Conservation (phyloP, 2,329 filamentous ascomycete species). For the Helotiales sp. region DNA sequence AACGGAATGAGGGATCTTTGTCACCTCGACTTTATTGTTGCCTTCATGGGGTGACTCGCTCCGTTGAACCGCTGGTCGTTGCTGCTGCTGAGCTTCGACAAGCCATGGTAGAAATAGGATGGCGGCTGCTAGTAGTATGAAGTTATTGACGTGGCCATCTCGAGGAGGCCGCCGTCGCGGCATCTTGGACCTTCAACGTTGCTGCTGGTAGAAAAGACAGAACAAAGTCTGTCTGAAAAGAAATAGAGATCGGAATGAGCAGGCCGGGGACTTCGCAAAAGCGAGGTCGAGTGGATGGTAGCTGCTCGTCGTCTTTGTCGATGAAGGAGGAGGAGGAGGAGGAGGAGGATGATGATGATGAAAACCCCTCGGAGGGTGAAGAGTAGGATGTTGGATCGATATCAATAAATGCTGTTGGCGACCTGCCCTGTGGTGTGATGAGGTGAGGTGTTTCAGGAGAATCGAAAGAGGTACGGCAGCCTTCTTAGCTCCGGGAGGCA, state of each 20-base stretch:
- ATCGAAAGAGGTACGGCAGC: neutral
- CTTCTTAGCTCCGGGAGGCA: conserved; percentile 7
- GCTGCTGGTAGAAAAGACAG: conserved; percentile 34
- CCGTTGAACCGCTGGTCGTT: conserved; percentile 44
- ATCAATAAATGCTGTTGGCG: conserved; percentile 1
- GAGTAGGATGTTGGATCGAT: conserved; percentile 1
- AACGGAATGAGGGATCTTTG: conserved; percentile 24
- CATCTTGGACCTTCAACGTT: conserved; percentile 56
- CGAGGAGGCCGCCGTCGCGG: conserved; percentile 65
- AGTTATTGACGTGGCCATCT: conserved; percentile 57
- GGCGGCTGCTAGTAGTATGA: conserved; percentile 58
- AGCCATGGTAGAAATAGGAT: conserved; percentile 63
- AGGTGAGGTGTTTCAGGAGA: conserved; percentile 2
- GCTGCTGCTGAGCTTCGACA: conserved; percentile 70
- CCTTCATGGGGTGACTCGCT: conserved; percentile 42
- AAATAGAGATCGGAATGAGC: neutral
- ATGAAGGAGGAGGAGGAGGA: neutral
- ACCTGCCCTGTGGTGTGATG: neutral
- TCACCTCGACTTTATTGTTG: conserved; percentile 40
- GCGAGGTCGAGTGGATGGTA: neutral
- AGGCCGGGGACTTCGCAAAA: neutral
- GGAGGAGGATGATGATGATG: neutral
- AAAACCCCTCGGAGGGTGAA: neutral
- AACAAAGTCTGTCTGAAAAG: conserved; percentile 25
- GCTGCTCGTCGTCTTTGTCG: neutral